Evolutionary conservation across 2,329 filamentous ascomycete species (phyloP), one percentile per base, ranked within the genome.

Genomic region (Aspergillus pseudoterreus): DNA sequence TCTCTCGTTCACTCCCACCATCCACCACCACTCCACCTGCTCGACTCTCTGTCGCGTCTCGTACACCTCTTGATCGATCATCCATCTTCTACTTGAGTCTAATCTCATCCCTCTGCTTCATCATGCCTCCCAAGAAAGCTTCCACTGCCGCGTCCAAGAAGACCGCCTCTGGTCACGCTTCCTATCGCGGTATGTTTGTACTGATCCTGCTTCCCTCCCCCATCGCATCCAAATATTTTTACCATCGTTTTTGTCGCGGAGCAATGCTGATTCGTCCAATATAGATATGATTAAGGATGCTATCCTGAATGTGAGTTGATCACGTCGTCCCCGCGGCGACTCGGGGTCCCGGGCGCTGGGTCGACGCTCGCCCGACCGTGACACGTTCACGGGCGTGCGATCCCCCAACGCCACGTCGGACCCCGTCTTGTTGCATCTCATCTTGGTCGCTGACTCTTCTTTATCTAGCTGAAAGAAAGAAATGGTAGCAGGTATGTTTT

Each of bases 261-360:
- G 58, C 60, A 70, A 71, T 80, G 69, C 79, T 83, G 75, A 83
- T 78, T 68, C 62, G 51, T 62, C 58, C 61, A 41, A 65, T 67
- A 68, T 71, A 86, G 84, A 85, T 73, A 86, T 87, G 84, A 85
- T 87, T 73, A 86, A 85, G 75, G 83, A 87, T 72, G 84, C 84
- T 62, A 84, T 87, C 69, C 72, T 86, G 67, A 82, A 80, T 74
- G 84, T 87, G 73, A 84, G 84, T 86, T 69, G 66, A 79, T 74
- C 70, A 67, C 67, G 56, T 60, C 67, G 62, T 78, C 77, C 79
- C 76, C 76, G 71, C 59, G 60, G 56, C 64, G 71, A 65, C 62
- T 70, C 69, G 62, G 65, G 60, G 61, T 66, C 60, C 61, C 56
- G 67, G 66, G 67, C 68, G 67, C 63, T 64, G 64, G 61, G 62